phyloP scores from a whole-genome alignment of 2,329 filamentous ascomycete species.

The Fusarium lyarnte region DNA sequence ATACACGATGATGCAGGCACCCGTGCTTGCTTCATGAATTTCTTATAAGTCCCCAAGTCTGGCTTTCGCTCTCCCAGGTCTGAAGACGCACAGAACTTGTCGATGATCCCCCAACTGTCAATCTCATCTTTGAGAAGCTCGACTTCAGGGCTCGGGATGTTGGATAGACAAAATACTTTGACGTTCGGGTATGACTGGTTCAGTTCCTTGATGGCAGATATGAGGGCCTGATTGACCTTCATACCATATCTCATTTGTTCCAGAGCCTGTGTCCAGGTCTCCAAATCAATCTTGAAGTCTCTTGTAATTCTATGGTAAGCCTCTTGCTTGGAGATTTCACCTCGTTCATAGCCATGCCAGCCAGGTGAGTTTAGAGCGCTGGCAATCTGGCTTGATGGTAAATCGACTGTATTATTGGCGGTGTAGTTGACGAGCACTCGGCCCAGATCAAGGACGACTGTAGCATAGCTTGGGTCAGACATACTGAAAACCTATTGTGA shows the following conservation, averaged over 20 bases:
- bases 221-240: neutral
- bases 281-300: neutral
- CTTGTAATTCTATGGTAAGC: neutral
- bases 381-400: neutral
- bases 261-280: neutral
- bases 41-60: neutral
- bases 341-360: constrained; percentile 5
- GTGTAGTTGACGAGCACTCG: neutral
- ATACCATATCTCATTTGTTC: neutral
- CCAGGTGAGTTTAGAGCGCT: neutral
- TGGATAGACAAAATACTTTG: neutral
- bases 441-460: neutral
- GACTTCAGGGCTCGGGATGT: neutral
- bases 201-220: neutral
- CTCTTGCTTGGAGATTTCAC: neutral
- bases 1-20: neutral
- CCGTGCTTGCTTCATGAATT: neutral
- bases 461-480: neutral
- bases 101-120: neutral
- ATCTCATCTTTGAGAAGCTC: neutral
- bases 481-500: neutral
- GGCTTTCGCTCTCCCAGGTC: neutral
- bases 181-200: neutral
- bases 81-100: neutral
- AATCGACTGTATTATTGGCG: neutral